These are phyloP conservation scores for Stephania yunnanensis DNA, from an alignment of 164 flowering plant species.

Conservation along the genomic window DNA sequence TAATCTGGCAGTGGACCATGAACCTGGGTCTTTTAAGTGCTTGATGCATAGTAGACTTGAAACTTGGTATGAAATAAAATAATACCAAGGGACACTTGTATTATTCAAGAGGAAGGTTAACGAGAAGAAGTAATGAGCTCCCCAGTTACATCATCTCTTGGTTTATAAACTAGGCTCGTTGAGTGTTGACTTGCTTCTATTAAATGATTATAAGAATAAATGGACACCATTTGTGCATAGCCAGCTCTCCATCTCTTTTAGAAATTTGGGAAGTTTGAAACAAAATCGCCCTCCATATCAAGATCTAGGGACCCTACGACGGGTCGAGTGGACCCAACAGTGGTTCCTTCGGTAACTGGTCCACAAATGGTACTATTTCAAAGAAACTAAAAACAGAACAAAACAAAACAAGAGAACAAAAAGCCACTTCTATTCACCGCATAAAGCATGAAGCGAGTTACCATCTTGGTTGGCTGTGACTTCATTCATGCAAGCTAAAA, in stretches of 20 bases:
- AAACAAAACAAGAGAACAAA: neutral
- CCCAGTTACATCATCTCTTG: neutral
- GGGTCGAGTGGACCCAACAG: no score
- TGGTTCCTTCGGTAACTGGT: no score
- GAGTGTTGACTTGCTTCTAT: constrained; percentile 5
- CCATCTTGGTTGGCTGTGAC: constrained; percentile 4
- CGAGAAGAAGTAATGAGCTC: neutral
- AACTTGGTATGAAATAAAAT: neutral
- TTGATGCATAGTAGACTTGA: neutral
- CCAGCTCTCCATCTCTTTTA: neutral
- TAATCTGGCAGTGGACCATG: neutral
- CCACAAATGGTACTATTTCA: neutral
- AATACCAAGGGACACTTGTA: constrained; percentile 1
- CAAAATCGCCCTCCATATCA: neutral
- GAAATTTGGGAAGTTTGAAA: neutral
- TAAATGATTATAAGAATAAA: neutral
- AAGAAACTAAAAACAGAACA: neutral
- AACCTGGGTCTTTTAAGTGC: constrained; percentile 8
- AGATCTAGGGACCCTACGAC: no score
- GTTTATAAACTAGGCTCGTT: neutral
- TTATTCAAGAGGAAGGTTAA: neutral
- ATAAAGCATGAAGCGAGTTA: neutral
- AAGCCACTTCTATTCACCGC: constrained; percentile 12
- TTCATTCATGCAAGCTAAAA: neutral
- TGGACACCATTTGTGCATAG: neutral